phyloP scores from a whole-genome alignment of 768 basidiomycete species.

The Mycena pura region DNA sequence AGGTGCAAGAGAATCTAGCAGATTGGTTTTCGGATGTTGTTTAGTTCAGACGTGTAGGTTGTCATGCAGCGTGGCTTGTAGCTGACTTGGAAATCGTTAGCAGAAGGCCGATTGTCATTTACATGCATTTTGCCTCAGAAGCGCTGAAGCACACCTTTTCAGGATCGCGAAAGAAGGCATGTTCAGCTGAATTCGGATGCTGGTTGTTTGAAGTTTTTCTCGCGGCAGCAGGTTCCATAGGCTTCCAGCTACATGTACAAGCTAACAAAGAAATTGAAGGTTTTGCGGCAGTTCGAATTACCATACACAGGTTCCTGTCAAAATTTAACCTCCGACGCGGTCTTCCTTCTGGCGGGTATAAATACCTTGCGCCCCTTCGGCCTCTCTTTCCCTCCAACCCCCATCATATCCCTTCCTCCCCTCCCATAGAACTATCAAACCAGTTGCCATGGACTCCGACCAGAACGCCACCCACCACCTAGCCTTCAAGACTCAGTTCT shows the following conservation, averaged over 20 bases:
- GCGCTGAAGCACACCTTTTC: too few relatives aligned
- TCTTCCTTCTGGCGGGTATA: constrained; percentile 17
- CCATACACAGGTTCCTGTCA: constrained; percentile 8
- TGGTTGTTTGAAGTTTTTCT: too few relatives aligned
- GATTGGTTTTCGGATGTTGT: constrained; percentile 54
- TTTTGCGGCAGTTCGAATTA: not conserved
- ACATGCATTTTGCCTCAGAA: too few relatives aligned
- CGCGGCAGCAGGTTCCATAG: too few relatives aligned
- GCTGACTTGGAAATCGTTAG: too few relatives aligned
- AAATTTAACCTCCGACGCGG: constrained; percentile 12
- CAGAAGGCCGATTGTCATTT: too few relatives aligned
- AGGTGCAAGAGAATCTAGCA: constrained; percentile 52
- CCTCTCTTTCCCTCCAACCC: constrained; percentile 3
- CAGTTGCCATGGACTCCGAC: too few relatives aligned
- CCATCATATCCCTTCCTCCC: constrained; percentile 3
- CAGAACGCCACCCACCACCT: constrained; percentile 15
- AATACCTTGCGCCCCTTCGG: not conserved
- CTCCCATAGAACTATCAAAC: not conserved
- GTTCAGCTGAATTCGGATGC: too few relatives aligned
- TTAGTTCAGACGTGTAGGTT: too few relatives aligned
- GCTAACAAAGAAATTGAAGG: not conserved
- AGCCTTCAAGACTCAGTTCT: constrained; percentile 19
- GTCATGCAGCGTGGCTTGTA: too few relatives aligned
- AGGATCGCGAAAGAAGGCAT: too few relatives aligned
- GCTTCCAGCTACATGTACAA: too few relatives aligned